phyloP scores from a whole-genome alignment of 805 yeast genomes.

The Candida ascalaphidarum region DNA sequence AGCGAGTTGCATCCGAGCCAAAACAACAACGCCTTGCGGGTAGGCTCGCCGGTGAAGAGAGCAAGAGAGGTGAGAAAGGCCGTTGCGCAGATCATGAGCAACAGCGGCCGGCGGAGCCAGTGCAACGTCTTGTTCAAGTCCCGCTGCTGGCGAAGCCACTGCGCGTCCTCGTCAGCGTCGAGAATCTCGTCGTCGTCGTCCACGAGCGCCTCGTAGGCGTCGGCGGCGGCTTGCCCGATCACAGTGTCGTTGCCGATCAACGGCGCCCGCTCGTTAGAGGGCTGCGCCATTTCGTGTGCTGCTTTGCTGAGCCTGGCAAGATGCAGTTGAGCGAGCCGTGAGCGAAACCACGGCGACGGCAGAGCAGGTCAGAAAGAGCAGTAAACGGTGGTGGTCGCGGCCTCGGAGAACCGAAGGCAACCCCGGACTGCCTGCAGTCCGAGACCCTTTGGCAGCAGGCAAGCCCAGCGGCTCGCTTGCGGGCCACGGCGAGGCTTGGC shows the following conservation, averaged over 20 bases:
- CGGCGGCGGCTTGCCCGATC: constrained; percentile 23
- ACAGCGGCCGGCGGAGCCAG: constrained; percentile 54
- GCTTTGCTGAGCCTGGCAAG: too few relatives aligned
- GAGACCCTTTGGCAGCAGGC: too few relatives aligned
- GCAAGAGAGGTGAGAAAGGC: constrained; percentile 37
- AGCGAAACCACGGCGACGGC: too few relatives aligned
- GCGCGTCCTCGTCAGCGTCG: constrained; percentile 27
- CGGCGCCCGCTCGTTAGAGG: too few relatives aligned
- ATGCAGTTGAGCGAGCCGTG: too few relatives aligned
- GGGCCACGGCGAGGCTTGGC: too few relatives aligned
- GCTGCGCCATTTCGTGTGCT: too few relatives aligned
- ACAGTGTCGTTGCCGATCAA: constrained; percentile 4
- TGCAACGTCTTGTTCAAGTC: constrained; percentile 29
- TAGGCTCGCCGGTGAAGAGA: constrained; percentile 26
- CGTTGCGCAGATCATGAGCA: constrained; percentile 37
- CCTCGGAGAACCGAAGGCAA: too few relatives aligned
- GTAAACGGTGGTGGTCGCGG: too few relatives aligned
- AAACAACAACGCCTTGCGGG: constrained; percentile 28
- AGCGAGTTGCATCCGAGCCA: constrained; percentile 21
- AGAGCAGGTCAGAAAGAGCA: too few relatives aligned
- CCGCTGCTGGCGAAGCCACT: constrained; percentile 45
- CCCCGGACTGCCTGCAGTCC: too few relatives aligned
- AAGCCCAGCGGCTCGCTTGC: too few relatives aligned
- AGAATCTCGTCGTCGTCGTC: constrained; percentile 22
- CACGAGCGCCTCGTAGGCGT: constrained; percentile 33